phyloP scores from a whole-genome alignment of 441 rosid genomes.

The Viola pubescens region DNA sequence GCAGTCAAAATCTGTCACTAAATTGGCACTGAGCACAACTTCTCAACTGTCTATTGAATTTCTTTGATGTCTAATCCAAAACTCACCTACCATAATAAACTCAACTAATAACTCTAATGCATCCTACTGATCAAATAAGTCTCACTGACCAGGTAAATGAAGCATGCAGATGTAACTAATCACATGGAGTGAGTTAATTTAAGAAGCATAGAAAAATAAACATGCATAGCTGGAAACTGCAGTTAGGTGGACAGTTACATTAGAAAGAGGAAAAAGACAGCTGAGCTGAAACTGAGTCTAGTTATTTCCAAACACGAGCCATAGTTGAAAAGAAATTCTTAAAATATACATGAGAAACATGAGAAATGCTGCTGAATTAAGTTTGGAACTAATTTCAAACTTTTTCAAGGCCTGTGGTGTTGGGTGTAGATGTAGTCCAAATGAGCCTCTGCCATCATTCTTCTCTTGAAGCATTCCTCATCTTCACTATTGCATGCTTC shows the following conservation, averaged over 20 bases:
- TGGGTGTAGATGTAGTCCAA: conserved; percentile 84
- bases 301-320: not conserved
- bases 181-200: too few species aligned
- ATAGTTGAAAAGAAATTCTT: not conserved
- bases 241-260: conserved; percentile 14
- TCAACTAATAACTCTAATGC: too few species aligned
- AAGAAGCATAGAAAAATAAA: conserved; percentile 7
- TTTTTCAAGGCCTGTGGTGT: conserved; percentile 42
- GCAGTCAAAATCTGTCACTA: conserved; percentile 19
- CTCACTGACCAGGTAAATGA: too few species aligned
- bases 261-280: not conserved
- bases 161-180: too few species aligned
- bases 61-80: conserved; percentile 16
- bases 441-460: conserved; percentile 57
- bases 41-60: conserved; percentile 22
- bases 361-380: too few species aligned
- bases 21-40: conserved; percentile 9
- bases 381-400: too few species aligned
- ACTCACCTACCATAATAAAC: conserved; percentile 4
- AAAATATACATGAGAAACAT: not conserved
- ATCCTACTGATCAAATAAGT: too few species aligned
- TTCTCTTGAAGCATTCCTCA: conserved; percentile 56
- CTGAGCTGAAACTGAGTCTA: not conserved
- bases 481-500: conserved; percentile 40
- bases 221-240: not conserved